These are phyloP conservation scores for Kitagawia praeruptora DNA, from an alignment of 129 eudicot species.

Conservation along the genomic window DNA sequence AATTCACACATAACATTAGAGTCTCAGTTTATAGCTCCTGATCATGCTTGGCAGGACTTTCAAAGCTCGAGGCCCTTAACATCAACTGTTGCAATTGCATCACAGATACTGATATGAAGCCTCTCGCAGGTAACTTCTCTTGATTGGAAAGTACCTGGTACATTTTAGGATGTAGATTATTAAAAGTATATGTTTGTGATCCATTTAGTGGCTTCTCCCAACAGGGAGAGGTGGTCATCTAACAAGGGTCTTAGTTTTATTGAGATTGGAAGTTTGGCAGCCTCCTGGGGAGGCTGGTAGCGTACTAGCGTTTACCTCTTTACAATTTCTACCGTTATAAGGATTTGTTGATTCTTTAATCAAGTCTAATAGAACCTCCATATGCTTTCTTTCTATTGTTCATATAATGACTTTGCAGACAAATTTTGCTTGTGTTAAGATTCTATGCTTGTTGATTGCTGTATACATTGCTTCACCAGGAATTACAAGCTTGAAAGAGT, in stretches of 20 bases:
- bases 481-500: conserved; percentile 58
- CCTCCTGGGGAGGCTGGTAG: neutral
- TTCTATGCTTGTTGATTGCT: neutral
- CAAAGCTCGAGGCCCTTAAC: conserved; percentile 79
- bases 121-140: conserved; percentile 54
- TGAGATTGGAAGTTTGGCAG: neutral
- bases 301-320: neutral
- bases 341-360: neutral
- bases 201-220: neutral
- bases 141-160: neutral
- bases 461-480: conserved; percentile 28
- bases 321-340: neutral
- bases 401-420: neutral
- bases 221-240: neutral
- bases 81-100: conserved; percentile 92
- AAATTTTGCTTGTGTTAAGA: neutral
- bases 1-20: neutral
- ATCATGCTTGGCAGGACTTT: conserved; percentile 42
- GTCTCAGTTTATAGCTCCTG: neutral
- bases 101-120: conserved; percentile 77
- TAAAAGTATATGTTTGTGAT: neutral
- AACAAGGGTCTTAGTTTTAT: neutral
- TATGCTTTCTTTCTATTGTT: neutral
- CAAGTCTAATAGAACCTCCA: neutral
- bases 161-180: neutral